A percentile compares a stretch with the other conserved stretches of the same genome.
These are phyloP conservation scores for Ramularia collo-cygni DNA, from an alignment of 2,329 filamentous ascomycete genomes.

Conservation along the genomic window DNA sequence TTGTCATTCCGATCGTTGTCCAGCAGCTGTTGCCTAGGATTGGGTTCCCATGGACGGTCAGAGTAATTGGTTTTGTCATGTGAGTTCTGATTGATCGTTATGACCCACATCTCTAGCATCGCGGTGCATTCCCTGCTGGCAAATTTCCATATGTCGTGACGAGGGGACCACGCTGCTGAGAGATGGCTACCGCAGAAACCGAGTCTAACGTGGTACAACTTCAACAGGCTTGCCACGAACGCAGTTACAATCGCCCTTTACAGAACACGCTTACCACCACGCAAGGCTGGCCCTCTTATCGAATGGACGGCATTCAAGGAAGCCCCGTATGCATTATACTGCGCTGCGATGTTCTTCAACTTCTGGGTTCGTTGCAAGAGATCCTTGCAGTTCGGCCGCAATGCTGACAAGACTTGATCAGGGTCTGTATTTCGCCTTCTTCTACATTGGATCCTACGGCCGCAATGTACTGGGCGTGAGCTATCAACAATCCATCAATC, in stretches of 20 bases:
- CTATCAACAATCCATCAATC: constrained; percentile 45
- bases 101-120: too few relatives aligned
- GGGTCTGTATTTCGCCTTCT: constrained; percentile 40
- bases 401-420: too few relatives aligned
- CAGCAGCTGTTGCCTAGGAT: constrained; percentile 41
- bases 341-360: constrained; percentile 44
- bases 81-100: too few relatives aligned
- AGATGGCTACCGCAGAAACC: too few relatives aligned
- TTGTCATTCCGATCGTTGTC: constrained; percentile 48
- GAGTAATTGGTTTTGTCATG: constrained; percentile 46
- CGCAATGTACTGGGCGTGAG: constrained; percentile 37
- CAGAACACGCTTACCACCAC: constrained; percentile 37
- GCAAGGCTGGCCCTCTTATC: constrained; percentile 37
- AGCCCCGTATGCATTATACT: constrained; percentile 35
- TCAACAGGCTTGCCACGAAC: constrained; percentile 25
- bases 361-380: constrained; percentile 29
- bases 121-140: too few relatives aligned
- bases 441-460: constrained; percentile 38
- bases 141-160: too few relatives aligned
- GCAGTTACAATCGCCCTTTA: constrained; percentile 25
- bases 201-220: too few relatives aligned
- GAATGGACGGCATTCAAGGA: constrained; percentile 38
- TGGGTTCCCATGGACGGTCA: constrained; percentile 51
- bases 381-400: too few relatives aligned
- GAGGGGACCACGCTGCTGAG: too few relatives aligned